Conservation (phyloP, 2,329 filamentous ascomycete genomes). For the Niveomyces coronatus region DNA sequence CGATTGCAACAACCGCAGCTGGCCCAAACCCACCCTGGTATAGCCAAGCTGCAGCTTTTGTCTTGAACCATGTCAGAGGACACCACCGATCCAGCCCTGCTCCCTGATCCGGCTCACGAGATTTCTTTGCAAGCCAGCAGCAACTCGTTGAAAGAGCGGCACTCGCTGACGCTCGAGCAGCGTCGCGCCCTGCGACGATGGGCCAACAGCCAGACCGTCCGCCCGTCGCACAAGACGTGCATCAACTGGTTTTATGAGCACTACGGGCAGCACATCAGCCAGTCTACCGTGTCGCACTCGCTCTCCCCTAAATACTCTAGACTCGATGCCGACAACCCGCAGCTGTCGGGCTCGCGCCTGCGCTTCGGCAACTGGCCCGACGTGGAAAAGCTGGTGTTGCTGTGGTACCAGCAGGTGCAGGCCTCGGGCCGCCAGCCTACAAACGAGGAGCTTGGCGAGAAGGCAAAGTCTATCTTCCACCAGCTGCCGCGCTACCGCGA, state of each 20-base stretch:
- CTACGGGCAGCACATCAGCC: slow-evolving; percentile 50
- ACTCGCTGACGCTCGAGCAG: slow-evolving; percentile 52
- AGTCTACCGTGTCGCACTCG: slow-evolving; percentile 53
- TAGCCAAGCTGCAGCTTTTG: slow-evolving; percentile 18
- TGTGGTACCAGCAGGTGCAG: slow-evolving; percentile 44
- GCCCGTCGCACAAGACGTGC: slow-evolving; percentile 50
- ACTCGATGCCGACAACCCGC: slow-evolving; percentile 47
- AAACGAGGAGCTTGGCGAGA: slow-evolving; percentile 52
- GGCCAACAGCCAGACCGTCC: slow-evolving; percentile 45
- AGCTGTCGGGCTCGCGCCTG: slow-evolving; percentile 51
- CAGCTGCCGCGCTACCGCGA: slow-evolving; percentile 51
- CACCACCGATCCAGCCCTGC: slow-evolving; percentile 29
- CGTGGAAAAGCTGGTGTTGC: slow-evolving; percentile 46
- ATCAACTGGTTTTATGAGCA: slow-evolving; percentile 52
- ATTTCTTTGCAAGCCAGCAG: slow-evolving; percentile 12
- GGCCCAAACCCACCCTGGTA: slow-evolving; percentile 7
- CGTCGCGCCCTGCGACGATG: slow-evolving; percentile 49
- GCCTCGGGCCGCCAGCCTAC: slow-evolving; percentile 46
- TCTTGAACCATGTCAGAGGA: slow-evolving; percentile 26
- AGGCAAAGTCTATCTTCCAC: slow-evolving; percentile 48
- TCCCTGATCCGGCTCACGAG: slow-evolving; percentile 22
- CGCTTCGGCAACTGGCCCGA: slow-evolving; percentile 56
- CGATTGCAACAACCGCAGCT: slow-evolving; percentile 19
- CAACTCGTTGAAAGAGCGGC: slow-evolving; percentile 38
- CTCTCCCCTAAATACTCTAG: slow-evolving; percentile 52